Conservation (phyloP, 345 rosid genomes). For the Alliaria petiolata region DNA sequence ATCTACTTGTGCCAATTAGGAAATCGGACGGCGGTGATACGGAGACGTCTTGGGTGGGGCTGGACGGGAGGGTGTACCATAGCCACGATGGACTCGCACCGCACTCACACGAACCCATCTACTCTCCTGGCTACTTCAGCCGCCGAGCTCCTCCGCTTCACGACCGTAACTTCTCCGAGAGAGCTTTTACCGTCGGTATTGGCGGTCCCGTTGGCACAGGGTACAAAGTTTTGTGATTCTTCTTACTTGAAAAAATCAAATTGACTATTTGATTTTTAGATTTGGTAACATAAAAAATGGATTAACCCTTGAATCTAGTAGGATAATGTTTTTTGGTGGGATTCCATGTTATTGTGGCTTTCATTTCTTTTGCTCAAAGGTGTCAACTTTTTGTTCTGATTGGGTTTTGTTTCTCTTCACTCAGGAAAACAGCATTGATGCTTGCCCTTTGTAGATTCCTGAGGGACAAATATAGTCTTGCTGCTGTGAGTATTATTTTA, state of each 20-base stretch:
- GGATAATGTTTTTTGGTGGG: neutral
- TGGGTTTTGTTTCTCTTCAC: neutral
- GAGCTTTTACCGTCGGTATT: slow-evolving; percentile 94
- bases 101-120: slow-evolving; percentile 96
- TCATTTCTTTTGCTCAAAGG: neutral
- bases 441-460: slow-evolving; percentile 69
- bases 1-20: slow-evolving; percentile 24
- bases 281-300: neutral
- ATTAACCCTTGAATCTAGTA: neutral
- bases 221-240: slow-evolving; percentile 31
- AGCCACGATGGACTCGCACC: slow-evolving; percentile 99
- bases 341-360: neutral
- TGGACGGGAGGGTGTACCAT: slow-evolving; percentile 78
- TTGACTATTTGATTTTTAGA: neutral
- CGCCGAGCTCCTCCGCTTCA: slow-evolving; percentile 82
- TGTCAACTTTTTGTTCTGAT: neutral
- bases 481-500: slow-evolving; percentile 61
- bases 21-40: slow-evolving; percentile 10
- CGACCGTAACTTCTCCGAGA: slow-evolving; percentile 69
- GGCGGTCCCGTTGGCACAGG: slow-evolving; percentile 99
- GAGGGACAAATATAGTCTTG: slow-evolving; percentile 92
- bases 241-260: neutral
- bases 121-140: slow-evolving; percentile 91
- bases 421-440: slow-evolving; percentile 94
- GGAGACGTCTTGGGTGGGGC: slow-evolving; percentile 58